These are phyloP conservation scores for Otatea glauca DNA, from an alignment of 176 grass and related monocot species.

Conservation along the genomic window DNA sequence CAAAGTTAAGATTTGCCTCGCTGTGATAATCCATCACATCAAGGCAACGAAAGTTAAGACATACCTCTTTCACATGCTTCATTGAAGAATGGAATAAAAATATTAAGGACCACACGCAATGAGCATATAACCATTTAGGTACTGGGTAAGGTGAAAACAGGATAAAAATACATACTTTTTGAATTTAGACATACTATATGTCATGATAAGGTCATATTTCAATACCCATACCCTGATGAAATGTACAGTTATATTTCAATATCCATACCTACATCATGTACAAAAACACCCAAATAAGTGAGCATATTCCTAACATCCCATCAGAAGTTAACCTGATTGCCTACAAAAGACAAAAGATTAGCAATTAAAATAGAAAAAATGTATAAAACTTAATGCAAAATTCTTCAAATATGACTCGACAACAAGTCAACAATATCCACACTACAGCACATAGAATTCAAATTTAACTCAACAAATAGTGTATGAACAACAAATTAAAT, in stretches of 20 bases:
- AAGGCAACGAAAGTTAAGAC: too few relatives aligned
- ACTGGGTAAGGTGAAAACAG: background rate
- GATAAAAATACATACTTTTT: background rate
- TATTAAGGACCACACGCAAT: background rate
- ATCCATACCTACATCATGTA: too few relatives aligned
- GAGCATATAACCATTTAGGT: background rate
- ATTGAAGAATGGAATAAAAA: background rate
- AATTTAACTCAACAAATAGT: background rate
- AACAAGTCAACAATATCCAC: background rate
- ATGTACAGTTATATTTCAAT: too few relatives aligned
- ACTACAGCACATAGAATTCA: background rate
- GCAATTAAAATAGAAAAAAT: background rate
- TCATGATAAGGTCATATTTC: background rate
- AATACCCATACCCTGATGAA: too few relatives aligned
- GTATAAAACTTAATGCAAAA: background rate
- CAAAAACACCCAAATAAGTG: too few relatives aligned
- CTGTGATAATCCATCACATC: constrained; percentile 79
- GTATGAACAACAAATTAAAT: background rate
- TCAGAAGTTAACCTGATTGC: too few relatives aligned
- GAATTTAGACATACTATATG: background rate
- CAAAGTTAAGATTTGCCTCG: constrained; percentile 70
- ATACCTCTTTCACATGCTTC: constrained; percentile 63
- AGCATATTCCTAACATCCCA: too few relatives aligned
- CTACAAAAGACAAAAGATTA: background rate
- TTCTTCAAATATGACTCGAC: background rate